Conservation (phyloP, 23 red algal species). For the Gracilaria caudata region DNA sequence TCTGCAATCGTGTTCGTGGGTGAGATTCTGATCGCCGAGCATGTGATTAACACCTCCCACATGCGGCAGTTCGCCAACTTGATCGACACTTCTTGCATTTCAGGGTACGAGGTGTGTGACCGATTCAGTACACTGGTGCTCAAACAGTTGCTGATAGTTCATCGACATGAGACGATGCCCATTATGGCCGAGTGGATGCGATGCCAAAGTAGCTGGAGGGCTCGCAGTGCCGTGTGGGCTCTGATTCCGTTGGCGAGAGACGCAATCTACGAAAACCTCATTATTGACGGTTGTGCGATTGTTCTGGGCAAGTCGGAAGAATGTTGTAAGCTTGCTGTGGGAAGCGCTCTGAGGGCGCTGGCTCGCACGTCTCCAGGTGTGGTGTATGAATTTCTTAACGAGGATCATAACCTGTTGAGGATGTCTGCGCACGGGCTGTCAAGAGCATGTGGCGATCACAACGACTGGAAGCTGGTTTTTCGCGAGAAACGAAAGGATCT, state of each 20-base stretch:
- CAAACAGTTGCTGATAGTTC: constrained; percentile 15
- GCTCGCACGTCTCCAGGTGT: constrained; percentile 5
- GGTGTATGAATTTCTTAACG: constrained; percentile 44
- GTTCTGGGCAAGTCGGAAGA: constrained; percentile 31
- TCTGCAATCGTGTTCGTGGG: constrained; percentile 43
- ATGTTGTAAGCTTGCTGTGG: constrained; percentile 34
- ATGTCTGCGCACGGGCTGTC: constrained; percentile 21
- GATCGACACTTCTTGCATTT: constrained; percentile 26
- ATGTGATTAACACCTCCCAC: background rate
- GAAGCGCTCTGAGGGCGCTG: constrained; percentile 49
- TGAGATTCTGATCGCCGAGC: constrained; percentile 22
- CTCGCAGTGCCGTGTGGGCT: constrained; percentile 42
- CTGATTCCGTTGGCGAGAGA: constrained; percentile 33
- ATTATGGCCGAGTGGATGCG: constrained; percentile 22
- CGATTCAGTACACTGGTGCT: constrained; percentile 36
- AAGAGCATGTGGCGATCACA: constrained; percentile 27
- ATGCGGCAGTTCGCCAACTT: constrained; percentile 13
- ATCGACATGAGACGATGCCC: constrained; percentile 3
- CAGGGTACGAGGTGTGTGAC: constrained; percentile 31
- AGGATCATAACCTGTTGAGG: constrained; percentile 22
- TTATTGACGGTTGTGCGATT: constrained; percentile 39
- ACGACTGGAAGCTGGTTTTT: background rate
- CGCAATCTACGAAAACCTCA: constrained; percentile 47
- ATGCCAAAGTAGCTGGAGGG: constrained; percentile 14
- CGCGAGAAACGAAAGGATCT: constrained; percentile 6